These are phyloP conservation scores for Ogataea nonfermentans DNA, from an alignment of 805 yeast genomes.

Conservation along the genomic window DNA sequence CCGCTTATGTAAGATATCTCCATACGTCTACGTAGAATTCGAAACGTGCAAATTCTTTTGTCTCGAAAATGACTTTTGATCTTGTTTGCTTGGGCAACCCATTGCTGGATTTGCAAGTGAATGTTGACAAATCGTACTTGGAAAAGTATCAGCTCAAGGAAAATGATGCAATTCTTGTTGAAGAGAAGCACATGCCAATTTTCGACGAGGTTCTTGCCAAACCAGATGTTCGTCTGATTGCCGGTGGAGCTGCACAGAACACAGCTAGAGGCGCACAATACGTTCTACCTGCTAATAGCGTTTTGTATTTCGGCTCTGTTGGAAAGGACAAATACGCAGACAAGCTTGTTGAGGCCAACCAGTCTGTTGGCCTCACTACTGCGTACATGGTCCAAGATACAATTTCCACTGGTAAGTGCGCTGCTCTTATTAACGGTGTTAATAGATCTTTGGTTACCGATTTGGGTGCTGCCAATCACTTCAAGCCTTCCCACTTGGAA, in stretches of 20 bases:
- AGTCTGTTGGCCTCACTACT: slow-evolving; percentile 82
- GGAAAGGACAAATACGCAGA: slow-evolving; percentile 90
- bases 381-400: slow-evolving; percentile 77
- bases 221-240: slow-evolving; percentile 66
- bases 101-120: slow-evolving; percentile 80
- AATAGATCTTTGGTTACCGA: slow-evolving; percentile 95
- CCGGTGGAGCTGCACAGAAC: slow-evolving; percentile 99
- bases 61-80: slow-evolving; percentile 51
- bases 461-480: slow-evolving; percentile 96
- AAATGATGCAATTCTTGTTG: slow-evolving; percentile 88
- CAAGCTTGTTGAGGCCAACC: slow-evolving; percentile 77
- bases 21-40: not conserved
- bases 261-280: slow-evolving; percentile 98
- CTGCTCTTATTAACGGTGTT: slow-evolving; percentile 80
- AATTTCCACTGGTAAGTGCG: slow-evolving; percentile 94
- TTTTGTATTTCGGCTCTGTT: slow-evolving; percentile 93
- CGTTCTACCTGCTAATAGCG: slow-evolving; percentile 75
- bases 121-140: slow-evolving; percentile 65
- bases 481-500: slow-evolving; percentile 83
- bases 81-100: slow-evolving; percentile 92
- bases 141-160: slow-evolving; percentile 81
- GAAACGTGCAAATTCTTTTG: slow-evolving; percentile 2
- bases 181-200: slow-evolving; percentile 81
- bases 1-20: slow-evolving; percentile 8
- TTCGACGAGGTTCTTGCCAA: slow-evolving; percentile 70